A percentile compares a stretch with the other conserved stretches of the same genome.
Conservation (phyloP, 768 basidiomycete genomes). For the Leucosporidium creatinivorum region DNA sequence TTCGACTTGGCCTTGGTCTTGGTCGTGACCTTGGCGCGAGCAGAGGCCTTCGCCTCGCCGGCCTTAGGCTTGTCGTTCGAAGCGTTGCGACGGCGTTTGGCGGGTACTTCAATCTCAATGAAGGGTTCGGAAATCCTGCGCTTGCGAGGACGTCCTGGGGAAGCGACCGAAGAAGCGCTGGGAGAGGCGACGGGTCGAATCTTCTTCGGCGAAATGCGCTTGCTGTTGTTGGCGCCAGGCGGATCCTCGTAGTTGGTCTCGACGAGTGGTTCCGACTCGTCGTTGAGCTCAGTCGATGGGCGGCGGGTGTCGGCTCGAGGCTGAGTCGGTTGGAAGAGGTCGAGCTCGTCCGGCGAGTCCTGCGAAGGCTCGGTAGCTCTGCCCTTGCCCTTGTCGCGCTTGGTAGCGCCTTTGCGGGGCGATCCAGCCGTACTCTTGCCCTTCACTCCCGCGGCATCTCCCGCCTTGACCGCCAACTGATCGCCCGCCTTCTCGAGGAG, state of each 20-base stretch:
- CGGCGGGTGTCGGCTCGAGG: background rate
- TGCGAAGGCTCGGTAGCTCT: background rate
- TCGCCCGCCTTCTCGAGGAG: background rate
- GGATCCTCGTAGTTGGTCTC: conserved; percentile 19
- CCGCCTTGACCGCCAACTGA: background rate
- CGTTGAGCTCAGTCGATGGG: background rate
- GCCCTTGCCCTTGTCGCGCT: conserved; percentile 6
- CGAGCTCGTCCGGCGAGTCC: conserved; percentile 9
- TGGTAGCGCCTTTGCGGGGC: background rate
- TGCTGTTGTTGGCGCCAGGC: conserved; percentile 4
- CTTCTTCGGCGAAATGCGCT: background rate
- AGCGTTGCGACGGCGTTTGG: background rate
- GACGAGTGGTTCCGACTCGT: background rate
- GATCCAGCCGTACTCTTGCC: background rate
- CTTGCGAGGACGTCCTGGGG: background rate
- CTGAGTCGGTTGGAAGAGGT: background rate
- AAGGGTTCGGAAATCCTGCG: background rate
- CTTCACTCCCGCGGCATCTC: background rate
- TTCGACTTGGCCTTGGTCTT: background rate
- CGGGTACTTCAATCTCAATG: background rate
- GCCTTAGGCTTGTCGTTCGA: background rate
- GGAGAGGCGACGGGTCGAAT: background rate
- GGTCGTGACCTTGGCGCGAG: background rate
- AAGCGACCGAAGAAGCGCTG: background rate
- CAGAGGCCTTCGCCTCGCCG: background rate